Conservation (phyloP, 2,329 filamentous ascomycete genomes). For the Elsinoe batatas region DNA sequence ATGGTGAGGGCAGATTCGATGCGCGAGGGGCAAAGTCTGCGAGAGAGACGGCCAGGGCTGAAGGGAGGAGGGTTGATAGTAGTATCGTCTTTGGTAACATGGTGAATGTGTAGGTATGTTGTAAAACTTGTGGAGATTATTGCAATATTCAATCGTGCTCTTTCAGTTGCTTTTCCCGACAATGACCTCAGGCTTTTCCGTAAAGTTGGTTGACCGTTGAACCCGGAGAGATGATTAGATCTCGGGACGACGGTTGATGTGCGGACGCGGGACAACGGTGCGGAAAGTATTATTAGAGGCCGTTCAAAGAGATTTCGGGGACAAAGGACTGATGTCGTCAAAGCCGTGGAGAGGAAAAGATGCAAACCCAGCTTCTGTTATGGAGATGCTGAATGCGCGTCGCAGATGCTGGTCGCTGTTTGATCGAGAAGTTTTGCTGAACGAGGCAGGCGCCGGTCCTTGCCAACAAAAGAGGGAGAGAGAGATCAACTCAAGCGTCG, state of each 20-base stretch:
- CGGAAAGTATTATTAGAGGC: constrained; percentile 5
- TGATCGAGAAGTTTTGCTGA: background rate
- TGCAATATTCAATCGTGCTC: constrained; percentile 2
- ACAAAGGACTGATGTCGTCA: constrained; percentile 2
- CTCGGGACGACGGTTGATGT: background rate
- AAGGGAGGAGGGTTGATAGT: constrained; percentile 17
- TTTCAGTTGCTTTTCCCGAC: constrained; percentile 9
- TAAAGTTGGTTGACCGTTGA: constrained; percentile 3
- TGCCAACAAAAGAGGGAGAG: constrained; percentile 8
- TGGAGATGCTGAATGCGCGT: background rate
- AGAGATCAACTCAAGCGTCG: constrained; percentile 1
- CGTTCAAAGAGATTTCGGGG: constrained; percentile 6
- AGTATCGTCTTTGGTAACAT: constrained; percentile 19
- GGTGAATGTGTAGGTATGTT: background rate
- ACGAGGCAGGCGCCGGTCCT: constrained; percentile 11
- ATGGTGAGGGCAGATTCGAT: constrained; percentile 30
- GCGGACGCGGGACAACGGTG: constrained; percentile 4
- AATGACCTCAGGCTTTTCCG: constrained; percentile 1
- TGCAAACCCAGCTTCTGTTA: background rate
- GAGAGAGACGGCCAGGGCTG: constrained; percentile 31
- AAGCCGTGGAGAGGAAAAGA: background rate
- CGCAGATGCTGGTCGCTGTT: background rate
- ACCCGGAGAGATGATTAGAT: background rate
- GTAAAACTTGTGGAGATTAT: constrained; percentile 1
- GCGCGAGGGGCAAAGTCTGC: constrained; percentile 36